These are phyloP conservation scores for Blastocrithidia nonstop DNA, from an alignment of 208 protist genomes.

Conservation along the genomic window DNA sequence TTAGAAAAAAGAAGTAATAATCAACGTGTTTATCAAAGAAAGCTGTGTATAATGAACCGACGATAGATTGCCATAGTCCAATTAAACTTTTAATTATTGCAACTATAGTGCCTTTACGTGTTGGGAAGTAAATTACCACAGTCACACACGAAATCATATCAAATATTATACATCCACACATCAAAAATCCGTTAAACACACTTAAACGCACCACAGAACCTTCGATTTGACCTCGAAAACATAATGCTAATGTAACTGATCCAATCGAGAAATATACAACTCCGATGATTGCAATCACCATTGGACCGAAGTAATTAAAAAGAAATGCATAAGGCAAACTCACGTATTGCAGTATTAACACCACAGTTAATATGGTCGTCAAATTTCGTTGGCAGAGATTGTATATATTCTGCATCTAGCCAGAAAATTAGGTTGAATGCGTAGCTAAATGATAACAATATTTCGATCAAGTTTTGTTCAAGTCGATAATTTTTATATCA, in stretches of 20 bases:
- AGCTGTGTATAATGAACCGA: constrained; percentile 23
- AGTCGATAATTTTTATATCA: no score
- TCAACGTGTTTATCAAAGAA: constrained; percentile 18
- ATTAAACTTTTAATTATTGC: constrained; percentile 58
- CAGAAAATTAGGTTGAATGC: constrained; percentile 40
- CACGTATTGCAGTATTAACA: constrained; percentile 17
- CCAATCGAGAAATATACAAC: constrained; percentile 13
- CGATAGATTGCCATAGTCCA: constrained; percentile 41
- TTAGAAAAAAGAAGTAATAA: constrained; percentile 46
- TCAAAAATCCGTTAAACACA: constrained; percentile 23
- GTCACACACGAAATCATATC: constrained; percentile 30
- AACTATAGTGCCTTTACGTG: constrained; percentile 18
- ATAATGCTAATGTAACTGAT: constrained; percentile 18
- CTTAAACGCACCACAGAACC: constrained; percentile 14
- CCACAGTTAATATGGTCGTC: constrained; percentile 27
- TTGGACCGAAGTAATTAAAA: constrained; percentile 35
- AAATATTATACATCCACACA: constrained; percentile 22
- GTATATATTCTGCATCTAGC: constrained; percentile 14
- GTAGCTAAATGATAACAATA: constrained; percentile 27
- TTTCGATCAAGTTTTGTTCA: no score
- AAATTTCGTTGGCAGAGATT: constrained; percentile 24
- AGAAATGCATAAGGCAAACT: constrained; percentile 21
- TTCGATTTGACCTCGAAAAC: constrained; percentile 20
- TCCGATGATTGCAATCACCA: constrained; percentile 14
- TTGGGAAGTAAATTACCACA: constrained; percentile 36